Conservation (phyloP, 441 rosid species). For the Theobroma grandiflorum region DNA sequence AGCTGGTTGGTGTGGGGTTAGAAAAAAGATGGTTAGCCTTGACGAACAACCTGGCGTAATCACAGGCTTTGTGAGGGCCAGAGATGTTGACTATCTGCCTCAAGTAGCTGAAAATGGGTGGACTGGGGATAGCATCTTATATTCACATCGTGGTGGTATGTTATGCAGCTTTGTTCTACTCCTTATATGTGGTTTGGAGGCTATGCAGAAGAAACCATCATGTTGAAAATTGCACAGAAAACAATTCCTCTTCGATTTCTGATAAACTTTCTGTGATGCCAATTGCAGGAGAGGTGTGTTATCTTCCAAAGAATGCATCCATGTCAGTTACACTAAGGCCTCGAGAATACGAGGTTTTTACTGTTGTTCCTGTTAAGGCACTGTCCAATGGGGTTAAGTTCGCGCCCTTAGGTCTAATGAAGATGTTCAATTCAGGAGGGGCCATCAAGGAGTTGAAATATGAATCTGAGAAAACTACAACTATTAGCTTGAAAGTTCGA, state of each 20-base stretch:
- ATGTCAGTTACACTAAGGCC: constrained; percentile 63
- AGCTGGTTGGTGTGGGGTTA: constrained; percentile 71
- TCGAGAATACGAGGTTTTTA: constrained; percentile 63
- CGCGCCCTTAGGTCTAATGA: constrained; percentile 54
- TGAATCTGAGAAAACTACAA: constrained; percentile 31
- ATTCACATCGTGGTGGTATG: constrained; percentile 66
- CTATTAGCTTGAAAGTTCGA: constrained; percentile 43
- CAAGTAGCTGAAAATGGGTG: constrained; percentile 55
- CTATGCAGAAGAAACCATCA: neutral
- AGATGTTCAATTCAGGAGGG: constrained; percentile 70
- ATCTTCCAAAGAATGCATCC: constrained; percentile 57
- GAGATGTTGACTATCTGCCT: constrained; percentile 63
- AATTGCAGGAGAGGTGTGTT: constrained; percentile 63
- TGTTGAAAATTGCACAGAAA: neutral
- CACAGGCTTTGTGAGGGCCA: constrained; percentile 57
- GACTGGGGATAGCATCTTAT: constrained; percentile 60
- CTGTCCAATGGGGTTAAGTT: constrained; percentile 47
- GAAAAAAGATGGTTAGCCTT: constrained; percentile 64
- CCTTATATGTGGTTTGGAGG: neutral
- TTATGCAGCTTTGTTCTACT: neutral
- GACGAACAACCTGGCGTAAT: constrained; percentile 60
- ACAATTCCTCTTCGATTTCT: neutral
- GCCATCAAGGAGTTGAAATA: constrained; percentile 56
- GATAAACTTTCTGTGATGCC: neutral
- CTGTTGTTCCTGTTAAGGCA: constrained; percentile 64